Base-by-base conservation (phyloP, 2,329 filamentous ascomycete species). In the Pseudogymnoascus sp. region DNA sequence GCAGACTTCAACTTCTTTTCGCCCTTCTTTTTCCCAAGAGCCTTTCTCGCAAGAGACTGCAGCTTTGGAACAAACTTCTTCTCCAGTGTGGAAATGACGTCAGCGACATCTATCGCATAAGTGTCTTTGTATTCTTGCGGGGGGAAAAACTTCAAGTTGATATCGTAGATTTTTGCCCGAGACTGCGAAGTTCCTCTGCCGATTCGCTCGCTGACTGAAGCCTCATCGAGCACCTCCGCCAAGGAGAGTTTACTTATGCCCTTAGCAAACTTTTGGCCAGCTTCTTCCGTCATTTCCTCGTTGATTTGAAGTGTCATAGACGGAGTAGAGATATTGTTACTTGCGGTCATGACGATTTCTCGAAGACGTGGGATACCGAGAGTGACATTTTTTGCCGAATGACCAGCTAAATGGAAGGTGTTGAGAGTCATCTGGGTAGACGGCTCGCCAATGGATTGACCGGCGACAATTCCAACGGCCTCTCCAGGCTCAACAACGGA, bases 401-500 rank as follows among this genome's bases (percentile, higher is more conserved):
- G 93, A 72, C 94, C 94, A 75, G 94, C 94, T 84, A 99, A 90
- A 83, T 99, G 94, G 84, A 99, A 99, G 29, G 95, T 99, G 78
- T 99, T 99, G 62, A 99, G 80, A 6, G 95, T 99, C 95, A 99
- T 99, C 75, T 99, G 94, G 10, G 94, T 99, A 2, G 92, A 97
- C 7, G 95, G 94, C 73, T 99, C 95, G 72, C 94, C 94, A 43
- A 99, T 87, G 33, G 93, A 97, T 76, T 99, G 94, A 8, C 92
- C 92, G 60, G 95, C 95, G 64, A 99, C 91, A 66, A 99, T 95
- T 68, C 94, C 94, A 26, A 99, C 92, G 26, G 94, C 93, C 78
- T 99, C 95, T 52, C 94, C 94, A 29, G 94, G 91, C 70, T 99
- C 93, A 23, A 97, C 89, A 7, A 97, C 82, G 1, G 92, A 96